Base-by-base conservation (phyloP, 805 yeast genomes). In the Babjeviella inositovora region DNA sequence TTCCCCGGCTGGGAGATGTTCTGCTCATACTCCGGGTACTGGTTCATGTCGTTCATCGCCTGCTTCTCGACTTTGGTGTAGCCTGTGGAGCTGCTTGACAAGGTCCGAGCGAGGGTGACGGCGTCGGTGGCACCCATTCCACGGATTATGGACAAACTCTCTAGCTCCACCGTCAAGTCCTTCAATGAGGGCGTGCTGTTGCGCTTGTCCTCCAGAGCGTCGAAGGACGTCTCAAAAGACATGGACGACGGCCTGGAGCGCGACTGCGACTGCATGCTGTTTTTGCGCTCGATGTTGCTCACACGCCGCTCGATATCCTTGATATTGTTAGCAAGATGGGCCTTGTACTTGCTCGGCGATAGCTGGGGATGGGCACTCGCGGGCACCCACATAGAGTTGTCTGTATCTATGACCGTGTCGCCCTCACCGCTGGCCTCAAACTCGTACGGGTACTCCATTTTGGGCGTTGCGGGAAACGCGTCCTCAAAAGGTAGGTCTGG, bases 361-460 rank as follows among this genome's bases (percentile, higher is more conserved):
- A 87, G 64, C 37, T 79, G 87, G 2, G 97, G 97, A 43, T 90
- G 98, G 18, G 82, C 59, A 31, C 69, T 70, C 2, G 97, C 98
- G 0, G 97, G 97, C 1, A 90, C 96, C 98, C 98, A 87, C 25
- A 87, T 52, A 15, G 79, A 48, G 27, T 65, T 52, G 23, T 62
- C 62, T 10, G 63, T 48, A 25, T 48, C 53, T 13, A 36, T 29
- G 8, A 41, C 14, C 6, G 34, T 34, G 13, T 30, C 27, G 14
- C 33, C 38, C 4, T 33, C 28, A 15, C 23, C 24, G 9, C n/a
- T 12, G n/a, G 8, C 11, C 15, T 22, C 26, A 9, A 12, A 8
- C 11, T 8, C 14, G 7, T 21, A 18, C 15, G 8, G 22, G 10
- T 9, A 17, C 8, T 11, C 31, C 16, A 41, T 24, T 23, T 7